These are phyloP conservation scores for Raddia distichophylla DNA, from an alignment of 176 grass and related monocot species.

Conservation along the genomic window DNA sequence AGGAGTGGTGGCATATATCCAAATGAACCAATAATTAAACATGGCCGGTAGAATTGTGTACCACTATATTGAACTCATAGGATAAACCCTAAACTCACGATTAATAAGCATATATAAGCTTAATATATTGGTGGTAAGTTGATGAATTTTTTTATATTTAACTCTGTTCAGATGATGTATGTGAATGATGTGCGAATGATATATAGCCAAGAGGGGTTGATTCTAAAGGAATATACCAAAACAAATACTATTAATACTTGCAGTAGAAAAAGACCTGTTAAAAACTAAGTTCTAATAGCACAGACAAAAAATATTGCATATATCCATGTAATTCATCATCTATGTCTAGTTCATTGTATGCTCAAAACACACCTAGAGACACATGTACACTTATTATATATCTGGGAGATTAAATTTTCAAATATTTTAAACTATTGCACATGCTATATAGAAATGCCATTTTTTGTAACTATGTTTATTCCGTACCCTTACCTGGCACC, in stretches of 20 bases:
- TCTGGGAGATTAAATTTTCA: not conserved
- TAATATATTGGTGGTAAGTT: too few relatives aligned
- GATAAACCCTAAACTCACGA: not conserved
- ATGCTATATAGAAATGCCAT: not conserved
- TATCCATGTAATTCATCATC: not conserved
- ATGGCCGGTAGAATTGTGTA: not conserved
- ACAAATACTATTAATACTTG: not conserved
- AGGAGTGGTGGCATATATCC: too few relatives aligned
- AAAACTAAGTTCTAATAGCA: not conserved
- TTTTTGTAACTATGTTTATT: not conserved
- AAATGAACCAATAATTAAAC: too few relatives aligned
- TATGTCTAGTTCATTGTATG: not conserved
- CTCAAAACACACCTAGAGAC: not conserved
- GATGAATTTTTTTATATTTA: too few relatives aligned
- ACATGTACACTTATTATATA: not conserved
- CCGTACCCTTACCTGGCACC: not conserved
- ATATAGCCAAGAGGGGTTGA: not conserved
- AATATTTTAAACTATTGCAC: too few relatives aligned
- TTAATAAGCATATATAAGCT: not conserved
- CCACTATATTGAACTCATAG: not conserved
- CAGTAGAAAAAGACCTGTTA: not conserved
- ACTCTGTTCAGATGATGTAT: not conserved
- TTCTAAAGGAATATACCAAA: not conserved
- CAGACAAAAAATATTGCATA: not conserved
- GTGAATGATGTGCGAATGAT: not conserved